These are phyloP conservation scores for Monosporascus sp. DNA, from an alignment of 2,329 filamentous ascomycete genomes.

Conservation along the genomic window DNA sequence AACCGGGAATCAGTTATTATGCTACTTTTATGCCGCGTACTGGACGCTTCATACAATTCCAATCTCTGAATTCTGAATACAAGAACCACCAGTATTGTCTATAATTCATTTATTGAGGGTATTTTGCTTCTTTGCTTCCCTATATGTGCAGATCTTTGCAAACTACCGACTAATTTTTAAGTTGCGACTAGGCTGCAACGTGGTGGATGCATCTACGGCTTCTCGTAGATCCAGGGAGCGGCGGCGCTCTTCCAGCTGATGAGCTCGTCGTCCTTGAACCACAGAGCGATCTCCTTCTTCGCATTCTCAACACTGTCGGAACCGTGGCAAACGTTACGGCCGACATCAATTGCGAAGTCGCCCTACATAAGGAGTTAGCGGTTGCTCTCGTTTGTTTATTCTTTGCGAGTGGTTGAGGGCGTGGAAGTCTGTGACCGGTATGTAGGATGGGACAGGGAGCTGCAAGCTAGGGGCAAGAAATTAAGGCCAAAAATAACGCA, in stretches of 20 bases:
- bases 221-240: slow-evolving; percentile 97
- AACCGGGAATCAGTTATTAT: too few relatives aligned
- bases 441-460: too few relatives aligned
- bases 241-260: slow-evolving; percentile 77
- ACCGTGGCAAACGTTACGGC: slow-evolving; percentile 99
- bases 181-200: neutral
- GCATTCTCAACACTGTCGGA: slow-evolving; percentile 98
- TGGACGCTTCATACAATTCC: too few relatives aligned
- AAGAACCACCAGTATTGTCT: too few relatives aligned
- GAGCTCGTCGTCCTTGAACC: slow-evolving; percentile 90
- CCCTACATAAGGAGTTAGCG: slow-evolving; percentile 31
- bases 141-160: neutral
- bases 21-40: too few relatives aligned
- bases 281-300: slow-evolving; percentile 98
- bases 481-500: slow-evolving; percentile 10
- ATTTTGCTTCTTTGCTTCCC: neutral
- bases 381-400: neutral
- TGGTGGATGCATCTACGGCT: slow-evolving; percentile 42
- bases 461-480: too few relatives aligned
- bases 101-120: too few relatives aligned
- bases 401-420: slow-evolving; percentile 46
- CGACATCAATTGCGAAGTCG: slow-evolving; percentile 79
- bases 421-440: too few relatives aligned
- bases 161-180: neutral
- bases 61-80: too few relatives aligned